Percentiles rank a stretch among this genome's conserved stretches.
Evolutionary conservation across 345 rosid genomes (phyloP).

Genomic region (Populus alba): DNA sequence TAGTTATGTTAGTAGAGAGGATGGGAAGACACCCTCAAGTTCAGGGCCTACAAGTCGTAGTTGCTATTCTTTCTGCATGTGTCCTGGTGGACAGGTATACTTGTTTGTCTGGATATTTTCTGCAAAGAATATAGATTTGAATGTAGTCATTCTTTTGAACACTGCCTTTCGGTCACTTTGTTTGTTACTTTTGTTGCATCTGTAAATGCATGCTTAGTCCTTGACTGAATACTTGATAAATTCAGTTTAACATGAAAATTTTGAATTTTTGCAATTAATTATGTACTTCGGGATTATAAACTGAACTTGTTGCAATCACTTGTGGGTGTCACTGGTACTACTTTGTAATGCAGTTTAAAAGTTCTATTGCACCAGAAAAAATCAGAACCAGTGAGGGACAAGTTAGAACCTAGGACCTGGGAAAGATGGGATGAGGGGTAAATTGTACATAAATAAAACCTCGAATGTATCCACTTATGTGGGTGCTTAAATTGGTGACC

Average conservation of each 20-base stretch:
- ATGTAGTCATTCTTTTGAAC: background rate
- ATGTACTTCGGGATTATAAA: background rate
- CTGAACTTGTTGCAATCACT: background rate
- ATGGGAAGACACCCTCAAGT: slow-evolving; percentile 27
- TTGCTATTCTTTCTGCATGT: slow-evolving; percentile 99
- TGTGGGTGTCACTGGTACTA: background rate
- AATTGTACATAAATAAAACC: background rate
- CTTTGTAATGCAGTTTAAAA: background rate
- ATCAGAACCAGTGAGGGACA: background rate
- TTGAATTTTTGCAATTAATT: background rate
- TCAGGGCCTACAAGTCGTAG: slow-evolving; percentile 39
- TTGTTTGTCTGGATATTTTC: background rate
- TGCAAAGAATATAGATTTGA: background rate
- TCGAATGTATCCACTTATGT: background rate
- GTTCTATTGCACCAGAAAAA: background rate
- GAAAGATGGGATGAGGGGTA: background rate
- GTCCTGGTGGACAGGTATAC: slow-evolving; percentile 97
- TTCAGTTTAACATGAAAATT: background rate
- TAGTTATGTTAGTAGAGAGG: slow-evolving; percentile 47
- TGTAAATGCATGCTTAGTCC: background rate
- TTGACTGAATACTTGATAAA: background rate
- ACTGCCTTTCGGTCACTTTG: background rate
- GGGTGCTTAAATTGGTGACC: slow-evolving; percentile 5
- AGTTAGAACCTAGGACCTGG: background rate
- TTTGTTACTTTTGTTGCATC: background rate